A percentile compares a stretch with the other conserved stretches of the same genome.
Evolutionary conservation across 306 rosid genomes (phyloP).

Genomic region (Potentilla sterilis): DNA sequence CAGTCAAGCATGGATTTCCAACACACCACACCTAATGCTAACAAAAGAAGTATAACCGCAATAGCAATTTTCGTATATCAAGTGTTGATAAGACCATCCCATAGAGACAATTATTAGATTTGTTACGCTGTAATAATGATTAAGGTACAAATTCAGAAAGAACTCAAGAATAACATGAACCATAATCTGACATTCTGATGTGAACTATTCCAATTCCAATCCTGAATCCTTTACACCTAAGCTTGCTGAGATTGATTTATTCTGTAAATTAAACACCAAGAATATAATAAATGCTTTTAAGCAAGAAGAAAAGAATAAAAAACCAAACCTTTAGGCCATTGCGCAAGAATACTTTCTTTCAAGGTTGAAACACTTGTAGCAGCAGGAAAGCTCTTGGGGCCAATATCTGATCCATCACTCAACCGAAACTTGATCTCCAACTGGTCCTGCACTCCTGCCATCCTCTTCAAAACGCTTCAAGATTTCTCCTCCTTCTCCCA

Average conservation of each 20-base stretch:
- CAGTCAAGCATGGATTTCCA: neutral
- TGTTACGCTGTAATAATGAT: neutral
- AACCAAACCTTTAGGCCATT: constrained; percentile 90
- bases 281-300: neutral
- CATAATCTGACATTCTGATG: neutral
- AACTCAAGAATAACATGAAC: neutral
- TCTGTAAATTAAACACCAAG: constrained; percentile 3
- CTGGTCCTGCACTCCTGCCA: constrained; percentile 75
- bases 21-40: neutral
- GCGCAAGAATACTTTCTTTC: constrained; percentile 79
- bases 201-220: neutral
- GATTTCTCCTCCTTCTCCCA: neutral
- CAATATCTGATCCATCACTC: constrained; percentile 86
- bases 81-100: neutral
- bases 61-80: neutral
- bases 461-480: constrained; percentile 24
- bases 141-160: neutral
- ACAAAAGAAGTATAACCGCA: neutral
- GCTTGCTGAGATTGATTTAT: neutral
- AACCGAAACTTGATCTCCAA: constrained; percentile 79
- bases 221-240: neutral
- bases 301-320: neutral
- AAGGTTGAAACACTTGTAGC: constrained; percentile 69
- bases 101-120: neutral
- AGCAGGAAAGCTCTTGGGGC: constrained; percentile 73